Percentiles rank a stretch among this genome's conserved stretches.
Evolutionary conservation across 2,329 filamentous ascomycete species (phyloP).

Genomic region (Cordyceps cicadae): DNA sequence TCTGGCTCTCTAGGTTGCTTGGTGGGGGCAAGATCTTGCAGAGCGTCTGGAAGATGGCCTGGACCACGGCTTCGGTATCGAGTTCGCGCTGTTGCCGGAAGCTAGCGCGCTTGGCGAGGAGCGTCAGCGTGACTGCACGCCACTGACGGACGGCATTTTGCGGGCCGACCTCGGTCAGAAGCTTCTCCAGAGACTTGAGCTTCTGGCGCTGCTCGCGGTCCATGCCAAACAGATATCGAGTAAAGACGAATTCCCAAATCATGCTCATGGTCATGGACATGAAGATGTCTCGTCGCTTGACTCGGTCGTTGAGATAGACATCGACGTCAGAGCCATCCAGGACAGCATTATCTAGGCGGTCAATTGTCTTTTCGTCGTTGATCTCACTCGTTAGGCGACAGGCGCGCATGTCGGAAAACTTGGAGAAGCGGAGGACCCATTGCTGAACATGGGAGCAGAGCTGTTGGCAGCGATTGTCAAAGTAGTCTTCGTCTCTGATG

Average conservation of each 20-base stretch:
- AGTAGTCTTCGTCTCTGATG: conserved; percentile 85
- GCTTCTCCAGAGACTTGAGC: conserved; percentile 91
- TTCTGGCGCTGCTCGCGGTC: conserved; percentile 96
- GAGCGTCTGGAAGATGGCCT: conserved; percentile 73
- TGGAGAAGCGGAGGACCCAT: conserved; percentile 96
- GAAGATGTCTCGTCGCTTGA: conserved; percentile 85
- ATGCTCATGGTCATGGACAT: conserved; percentile 99
- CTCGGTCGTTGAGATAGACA: conserved; percentile 75
- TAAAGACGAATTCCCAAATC: conserved; percentile 99
- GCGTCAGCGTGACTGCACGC: conserved; percentile 88
- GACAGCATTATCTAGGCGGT: conserved; percentile 87
- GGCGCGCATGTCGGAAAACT: conserved; percentile 86
- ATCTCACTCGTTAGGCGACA: conserved; percentile 79
- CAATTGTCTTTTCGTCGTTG: conserved; percentile 85
- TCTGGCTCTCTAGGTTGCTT: conserved; percentile 67
- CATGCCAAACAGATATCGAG: conserved; percentile 96
- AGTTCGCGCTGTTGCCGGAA: conserved; percentile 76
- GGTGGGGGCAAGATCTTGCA: conserved; percentile 82
- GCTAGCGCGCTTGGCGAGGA: conserved; percentile 70
- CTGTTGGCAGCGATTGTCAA: conserved; percentile 87
- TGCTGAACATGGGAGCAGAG: conserved; percentile 94
- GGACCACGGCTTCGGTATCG: conserved; percentile 92
- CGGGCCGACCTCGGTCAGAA: conserved; percentile 79
- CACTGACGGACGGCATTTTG: conserved; percentile 87
- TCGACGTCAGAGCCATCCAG: conserved; percentile 93